phyloP scores from a whole-genome alignment of 2,329 filamentous ascomycete species.

The Ilyonectria mors-panacis region DNA sequence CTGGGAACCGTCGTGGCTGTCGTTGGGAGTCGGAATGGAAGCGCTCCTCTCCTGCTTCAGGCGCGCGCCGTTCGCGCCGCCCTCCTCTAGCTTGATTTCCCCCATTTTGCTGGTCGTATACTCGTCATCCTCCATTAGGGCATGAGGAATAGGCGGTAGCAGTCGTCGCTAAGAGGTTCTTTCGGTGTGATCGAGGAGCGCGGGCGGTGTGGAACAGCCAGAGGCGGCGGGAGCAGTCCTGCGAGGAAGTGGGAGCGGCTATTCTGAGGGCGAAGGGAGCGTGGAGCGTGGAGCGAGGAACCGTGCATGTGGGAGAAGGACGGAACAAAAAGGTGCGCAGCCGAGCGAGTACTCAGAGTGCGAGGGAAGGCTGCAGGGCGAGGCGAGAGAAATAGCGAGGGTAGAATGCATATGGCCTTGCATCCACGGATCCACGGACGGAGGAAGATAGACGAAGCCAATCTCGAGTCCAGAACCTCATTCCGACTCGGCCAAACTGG shows the following conservation, averaged over 20 bases:
- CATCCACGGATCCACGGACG: slow-evolving; percentile 31
- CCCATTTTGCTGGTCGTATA: slow-evolving; percentile 59
- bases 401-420: slow-evolving; percentile 33
- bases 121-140: slow-evolving; percentile 60
- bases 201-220: slow-evolving; percentile 25
- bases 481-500: slow-evolving; percentile 31
- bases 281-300: slow-evolving; percentile 46
- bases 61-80: slow-evolving; percentile 53
- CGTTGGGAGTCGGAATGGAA: slow-evolving; percentile 55
- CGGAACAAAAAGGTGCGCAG: slow-evolving; percentile 23
- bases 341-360: slow-evolving; percentile 12
- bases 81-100: slow-evolving; percentile 61
- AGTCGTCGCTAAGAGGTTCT: slow-evolving; percentile 25
- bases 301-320: slow-evolving; percentile 44
- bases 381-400: slow-evolving; percentile 19
- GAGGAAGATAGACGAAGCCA: slow-evolving; percentile 30
- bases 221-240: slow-evolving; percentile 36
- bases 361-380: background rate
- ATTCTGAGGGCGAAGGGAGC: slow-evolving; percentile 43
- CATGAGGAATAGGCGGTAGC: slow-evolving; percentile 42
- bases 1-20: slow-evolving; percentile 44
- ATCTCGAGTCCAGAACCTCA: slow-evolving; percentile 27
- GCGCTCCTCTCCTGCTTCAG: slow-evolving; percentile 60
- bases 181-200: slow-evolving; percentile 28
- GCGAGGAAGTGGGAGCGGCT: slow-evolving; percentile 41